Base-by-base conservation (phyloP, 2,329 filamentous ascomycete species). In the Aspergillus uvarum region DNA sequence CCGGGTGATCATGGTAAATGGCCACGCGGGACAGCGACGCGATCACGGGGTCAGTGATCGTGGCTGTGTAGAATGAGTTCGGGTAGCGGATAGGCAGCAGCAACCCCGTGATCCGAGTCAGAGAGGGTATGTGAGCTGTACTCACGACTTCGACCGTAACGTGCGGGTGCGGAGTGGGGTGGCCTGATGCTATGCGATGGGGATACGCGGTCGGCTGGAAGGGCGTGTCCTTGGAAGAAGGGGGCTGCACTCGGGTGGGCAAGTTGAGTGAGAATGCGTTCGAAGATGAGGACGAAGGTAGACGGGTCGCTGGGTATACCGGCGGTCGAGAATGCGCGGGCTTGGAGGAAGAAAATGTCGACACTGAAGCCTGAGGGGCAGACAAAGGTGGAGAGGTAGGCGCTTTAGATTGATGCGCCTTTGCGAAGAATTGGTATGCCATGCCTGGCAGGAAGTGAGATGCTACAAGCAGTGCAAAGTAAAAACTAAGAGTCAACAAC, bases 61-160 rank as follows among this genome's bases (percentile, higher is more conserved):
- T 85, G 60, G 85, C 83, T 21, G 80, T 81, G 76, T 85, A 89
- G 78, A 88, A 88, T 19, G 78, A 80, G 51, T 82, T 80, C 3
- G 84, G 81, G 68, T 89, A 89, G 56, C 83, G 80, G 59, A 88
- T 83, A 6, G 86, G 86, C 1, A 89, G 78, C 2, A 87, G 79
- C 4, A 87, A 74, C 56, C 80, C 77, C 54, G 83, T 87, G 31
- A 88, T 81, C 19, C 82, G 82, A 67, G 82, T 83, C 70, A 87
- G 80, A 7, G 81, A 80, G 21, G 81, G 79, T 42, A 88, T 77
- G 67, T 85, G 81, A 24, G 78, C 77, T 38, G 79, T 77, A n/a
- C 78, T 81, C 54, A 87, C 77, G 3, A 81, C 74, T 3, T 81
- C 77, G 51, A 88, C 74, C 24, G 81, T 78, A 61, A 87, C 80